These are phyloP conservation scores for Penicillium italicum DNA, from an alignment of 2,329 filamentous ascomycete species.

Conservation along the genomic window DNA sequence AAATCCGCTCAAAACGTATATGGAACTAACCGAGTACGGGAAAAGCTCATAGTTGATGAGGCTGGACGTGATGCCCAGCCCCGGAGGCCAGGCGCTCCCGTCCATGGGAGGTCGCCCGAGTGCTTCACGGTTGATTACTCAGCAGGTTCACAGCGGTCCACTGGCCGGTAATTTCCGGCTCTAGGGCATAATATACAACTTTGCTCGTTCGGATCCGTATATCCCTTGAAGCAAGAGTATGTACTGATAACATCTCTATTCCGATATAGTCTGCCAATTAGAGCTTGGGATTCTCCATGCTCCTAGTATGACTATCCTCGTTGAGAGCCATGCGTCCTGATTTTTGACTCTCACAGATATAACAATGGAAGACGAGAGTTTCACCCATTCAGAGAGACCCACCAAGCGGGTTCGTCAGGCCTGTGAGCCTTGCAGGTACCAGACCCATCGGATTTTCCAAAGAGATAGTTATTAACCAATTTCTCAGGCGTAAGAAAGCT, in stretches of 20 bases:
- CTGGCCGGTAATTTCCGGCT: neutral
- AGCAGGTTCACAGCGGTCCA: neutral
- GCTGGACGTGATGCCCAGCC: neutral
- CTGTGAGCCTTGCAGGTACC: constrained; percentile 43
- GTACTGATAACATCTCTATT: neutral
- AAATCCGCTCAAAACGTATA: neutral
- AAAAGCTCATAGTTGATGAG: neutral
- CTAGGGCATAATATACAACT: neutral
- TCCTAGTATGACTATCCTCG: neutral
- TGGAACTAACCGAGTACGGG: neutral
- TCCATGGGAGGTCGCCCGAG: neutral
- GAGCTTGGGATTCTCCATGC: neutral
- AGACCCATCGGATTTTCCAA: neutral
- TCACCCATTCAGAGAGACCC: constrained; percentile 24
- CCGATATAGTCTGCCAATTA: neutral
- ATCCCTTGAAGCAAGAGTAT: neutral
- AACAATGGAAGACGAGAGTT: constrained; percentile 16
- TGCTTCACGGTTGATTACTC: neutral
- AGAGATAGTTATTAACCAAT: constrained; percentile 5
- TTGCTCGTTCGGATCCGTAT: neutral
- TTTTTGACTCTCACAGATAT: neutral
- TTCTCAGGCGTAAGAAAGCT: constrained; percentile 50
- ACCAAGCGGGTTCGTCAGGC: constrained; percentile 40
- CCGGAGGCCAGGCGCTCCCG: neutral
- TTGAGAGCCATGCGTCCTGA: neutral